Evolutionary conservation across 768 basidiomycete species (phyloP).

Genomic region (Suillus plorans): DNA sequence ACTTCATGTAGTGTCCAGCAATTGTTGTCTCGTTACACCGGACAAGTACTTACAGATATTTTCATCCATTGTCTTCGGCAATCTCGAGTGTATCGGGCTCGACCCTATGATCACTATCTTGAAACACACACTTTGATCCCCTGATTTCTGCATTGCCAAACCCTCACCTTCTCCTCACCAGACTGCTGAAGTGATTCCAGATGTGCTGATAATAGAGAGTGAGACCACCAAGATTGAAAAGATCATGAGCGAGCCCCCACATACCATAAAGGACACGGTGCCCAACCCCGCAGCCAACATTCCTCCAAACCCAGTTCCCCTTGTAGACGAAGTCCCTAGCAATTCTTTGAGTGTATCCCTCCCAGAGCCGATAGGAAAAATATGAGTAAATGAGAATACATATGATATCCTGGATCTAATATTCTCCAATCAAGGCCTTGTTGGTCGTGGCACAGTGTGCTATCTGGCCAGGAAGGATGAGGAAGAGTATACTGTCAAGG

Average conservation of each 20-base stretch:
- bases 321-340: too few relatives aligned
- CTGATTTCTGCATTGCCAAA: too few relatives aligned
- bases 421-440: not conserved
- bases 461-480: not conserved
- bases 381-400: not conserved
- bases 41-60: not conserved
- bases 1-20: too few relatives aligned
- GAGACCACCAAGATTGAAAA: too few relatives aligned
- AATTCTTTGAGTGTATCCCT: not conserved
- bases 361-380: not conserved
- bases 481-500: constrained; percentile 2
- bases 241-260: too few relatives aligned
- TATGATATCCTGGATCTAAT: not conserved
- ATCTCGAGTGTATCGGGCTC: not conserved
- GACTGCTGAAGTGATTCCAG: too few relatives aligned
- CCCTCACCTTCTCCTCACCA: too few relatives aligned
- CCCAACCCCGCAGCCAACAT: too few relatives aligned
- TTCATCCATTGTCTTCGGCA: not conserved
- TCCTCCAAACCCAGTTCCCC: too few relatives aligned
- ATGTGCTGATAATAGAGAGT: too few relatives aligned
- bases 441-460: not conserved
- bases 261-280: too few relatives aligned
- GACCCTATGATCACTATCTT: not conserved
- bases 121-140: not conserved
- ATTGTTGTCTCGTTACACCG: too few relatives aligned